Evolutionary conservation across 345 rosid species (phyloP).

Genomic region (Noccaea caerulescens): DNA sequence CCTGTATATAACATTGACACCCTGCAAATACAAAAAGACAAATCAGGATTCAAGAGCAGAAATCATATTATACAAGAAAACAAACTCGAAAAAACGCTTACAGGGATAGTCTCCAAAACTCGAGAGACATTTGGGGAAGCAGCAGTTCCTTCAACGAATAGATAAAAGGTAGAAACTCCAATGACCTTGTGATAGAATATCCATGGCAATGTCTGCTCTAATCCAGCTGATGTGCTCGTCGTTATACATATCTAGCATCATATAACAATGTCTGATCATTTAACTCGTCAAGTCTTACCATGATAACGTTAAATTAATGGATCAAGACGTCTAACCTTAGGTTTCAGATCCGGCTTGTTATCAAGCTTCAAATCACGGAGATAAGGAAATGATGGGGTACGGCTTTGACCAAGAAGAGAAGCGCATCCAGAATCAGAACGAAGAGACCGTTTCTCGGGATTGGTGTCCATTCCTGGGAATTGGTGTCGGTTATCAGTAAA

Average conservation of each 20-base stretch:
- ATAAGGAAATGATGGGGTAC: conserved; percentile 65
- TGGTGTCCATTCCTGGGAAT: conserved; percentile 58
- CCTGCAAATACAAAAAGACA: conserved; percentile 49
- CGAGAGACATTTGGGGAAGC: conserved; percentile 68
- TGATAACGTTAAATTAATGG: background rate
- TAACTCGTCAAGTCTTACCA: too few relatives aligned
- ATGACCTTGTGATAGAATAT: conserved; percentile 83
- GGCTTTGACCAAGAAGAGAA: conserved; percentile 64
- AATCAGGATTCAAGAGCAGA: conserved; percentile 7
- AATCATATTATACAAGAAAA: background rate
- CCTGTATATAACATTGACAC: conserved; percentile 74
- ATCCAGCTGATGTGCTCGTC: conserved; percentile 90
- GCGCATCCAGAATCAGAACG: conserved; percentile 51
- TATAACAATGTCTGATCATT: too few relatives aligned
- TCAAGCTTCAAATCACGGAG: conserved; percentile 63
- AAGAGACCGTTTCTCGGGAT: conserved; percentile 17
- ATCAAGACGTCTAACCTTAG: conserved; percentile 52
- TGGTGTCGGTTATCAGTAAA: conserved; percentile 37
- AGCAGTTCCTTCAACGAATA: conserved; percentile 94
- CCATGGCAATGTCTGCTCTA: conserved; percentile 92
- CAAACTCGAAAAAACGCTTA: conserved; percentile 32
- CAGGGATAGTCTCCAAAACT: conserved; percentile 71
- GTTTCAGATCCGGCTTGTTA: conserved; percentile 60
- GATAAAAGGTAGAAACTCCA: conserved; percentile 76
- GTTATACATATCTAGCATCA: conserved; percentile 70